Evolutionary conservation across 177 flowering plant genomes (phyloP), one percentile per base, ranked within the genome.

Genomic region (Vitis hybrid): DNA sequence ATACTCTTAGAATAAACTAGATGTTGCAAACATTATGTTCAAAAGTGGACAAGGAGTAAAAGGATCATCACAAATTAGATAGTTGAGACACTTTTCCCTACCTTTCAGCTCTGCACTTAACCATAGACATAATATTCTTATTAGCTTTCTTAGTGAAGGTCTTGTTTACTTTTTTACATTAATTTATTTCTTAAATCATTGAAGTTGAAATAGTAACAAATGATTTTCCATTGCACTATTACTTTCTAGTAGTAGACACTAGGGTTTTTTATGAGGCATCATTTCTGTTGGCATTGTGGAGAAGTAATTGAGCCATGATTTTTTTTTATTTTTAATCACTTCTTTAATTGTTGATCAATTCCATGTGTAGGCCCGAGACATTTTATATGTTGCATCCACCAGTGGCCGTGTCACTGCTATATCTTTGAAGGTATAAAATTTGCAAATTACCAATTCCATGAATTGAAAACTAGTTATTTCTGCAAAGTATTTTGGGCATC

Each of bases 381-480:
- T 62, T 45, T 85, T 94, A 67, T 94, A 88, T 83, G 95, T 90
- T 72, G 93, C 90, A 68, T 87, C 97, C 62, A 94, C 97, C 48
- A 84, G 81, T 81, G 99, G 99, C 19, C 80, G 78, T 64, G 74
- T 94, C 60, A 87, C 85, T 69, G 97, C 97, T 62, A 31, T 92
- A 70, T 86, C 87, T 49, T 10, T 89, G 14, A 78, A 87, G 90
- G 97, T 88, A 78, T 56, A 19, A 18, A 64, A 39, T 62, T 39
- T 56, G n/a, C 12, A 13, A 62, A 15, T 10, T 8, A 39, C 48
- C 0, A 39, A 39, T 39, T 39, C 8, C 9, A 39, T 39, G 48
- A 39, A 39, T 39, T 39, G 48, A 39, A 39, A 39, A 8, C 48
- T 39, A 39, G 48, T 39, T 39, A 39, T 39, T 39, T 39, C 2